phyloP scores from a whole-genome alignment of 805 yeast genomes.

The Kodamaea hsintzibuensis region DNA sequence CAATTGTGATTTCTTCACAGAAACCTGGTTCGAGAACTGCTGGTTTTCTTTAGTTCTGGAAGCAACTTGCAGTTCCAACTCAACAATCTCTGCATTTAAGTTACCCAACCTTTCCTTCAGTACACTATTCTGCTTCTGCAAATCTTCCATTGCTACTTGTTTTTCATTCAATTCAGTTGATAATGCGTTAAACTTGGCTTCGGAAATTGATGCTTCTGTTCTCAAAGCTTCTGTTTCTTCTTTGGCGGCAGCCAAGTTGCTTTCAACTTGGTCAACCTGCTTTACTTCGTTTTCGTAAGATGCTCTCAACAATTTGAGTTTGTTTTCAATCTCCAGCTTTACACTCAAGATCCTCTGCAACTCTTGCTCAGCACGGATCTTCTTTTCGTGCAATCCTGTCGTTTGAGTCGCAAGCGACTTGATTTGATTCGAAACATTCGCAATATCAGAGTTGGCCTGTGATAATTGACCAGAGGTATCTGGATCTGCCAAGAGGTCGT shows the following conservation, averaged over 20 bases:
- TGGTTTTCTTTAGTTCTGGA: slow-evolving; percentile 53
- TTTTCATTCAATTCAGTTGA: slow-evolving; percentile 63
- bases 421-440: slow-evolving; percentile 82
- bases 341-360: slow-evolving; percentile 63
- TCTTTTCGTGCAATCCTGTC: slow-evolving; percentile 64
- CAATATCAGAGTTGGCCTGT: slow-evolving; percentile 80
- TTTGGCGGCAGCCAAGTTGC: slow-evolving; percentile 55
- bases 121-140: slow-evolving; percentile 65
- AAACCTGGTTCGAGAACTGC: slow-evolving; percentile 61
- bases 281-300: slow-evolving; percentile 78
- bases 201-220: slow-evolving; percentile 72
- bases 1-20: slow-evolving; percentile 70
- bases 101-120: slow-evolving; percentile 68
- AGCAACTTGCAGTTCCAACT: slow-evolving; percentile 57
- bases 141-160: slow-evolving; percentile 59
- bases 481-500: slow-evolving; percentile 58
- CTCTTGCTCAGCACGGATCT: slow-evolving; percentile 75
- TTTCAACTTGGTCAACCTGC: slow-evolving; percentile 73
- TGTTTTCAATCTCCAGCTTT: slow-evolving; percentile 72
- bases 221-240: slow-evolving; percentile 69
- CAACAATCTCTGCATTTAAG: slow-evolving; percentile 65
- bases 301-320: slow-evolving; percentile 62
- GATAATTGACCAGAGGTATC: slow-evolving; percentile 70
- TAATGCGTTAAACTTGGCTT: slow-evolving; percentile 73
- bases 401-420: slow-evolving; percentile 78